Base-by-base conservation (phyloP, 495 filamentous ascomycete genomes). In the Friedmanniomyces simplex region DNA sequence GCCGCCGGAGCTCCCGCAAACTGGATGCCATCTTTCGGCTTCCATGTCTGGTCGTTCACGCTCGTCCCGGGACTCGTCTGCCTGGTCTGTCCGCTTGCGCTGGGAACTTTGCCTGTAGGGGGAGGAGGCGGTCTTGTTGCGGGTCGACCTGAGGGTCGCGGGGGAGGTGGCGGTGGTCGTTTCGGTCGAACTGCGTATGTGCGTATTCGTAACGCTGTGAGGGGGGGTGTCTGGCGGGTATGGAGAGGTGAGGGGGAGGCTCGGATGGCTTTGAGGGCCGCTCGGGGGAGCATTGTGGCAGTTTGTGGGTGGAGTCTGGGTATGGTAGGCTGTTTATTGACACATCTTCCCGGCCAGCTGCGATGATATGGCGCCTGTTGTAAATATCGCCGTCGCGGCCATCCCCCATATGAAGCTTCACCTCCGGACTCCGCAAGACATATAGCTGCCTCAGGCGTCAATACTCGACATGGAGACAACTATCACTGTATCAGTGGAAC, bases 41-140 rank as follows among this genome's bases (percentile, higher is more conserved):
- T 63, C 65, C 62, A 67, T 28, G 65, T 67, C 46, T 63, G 46
- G 34, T 65, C 39, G 39, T 43, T 43, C 14, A 60, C 13, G 34
- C 45, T 58, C 16, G 60, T 63, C 28, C 57, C 57, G 5, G 61
- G 61, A 22, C 60, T 62, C 32, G 61, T 63, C 37, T 63, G 61
- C 25, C 52, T 26, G 22, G 53, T 52, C 13, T 12, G 26, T 36
- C 28, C 37, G 7, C 32, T 12, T n/a, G 58, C 21, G 21, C 26
- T 59, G 37, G 28, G 58, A 30, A 30, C 22, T 25, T 26, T 16
- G 22, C 49, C n/a, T 20, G 37, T 37, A 21, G 37, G 16, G 1
- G 47, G 55, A 1, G 60, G 50, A 30, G 50, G 46, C 21, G 45
- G 13, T 42, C 20, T 36, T 24, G 26, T 24, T 8, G 47, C 10